Conservation (phyloP, 2,329 filamentous ascomycete genomes). For the Colletotrichum melonis region DNA sequence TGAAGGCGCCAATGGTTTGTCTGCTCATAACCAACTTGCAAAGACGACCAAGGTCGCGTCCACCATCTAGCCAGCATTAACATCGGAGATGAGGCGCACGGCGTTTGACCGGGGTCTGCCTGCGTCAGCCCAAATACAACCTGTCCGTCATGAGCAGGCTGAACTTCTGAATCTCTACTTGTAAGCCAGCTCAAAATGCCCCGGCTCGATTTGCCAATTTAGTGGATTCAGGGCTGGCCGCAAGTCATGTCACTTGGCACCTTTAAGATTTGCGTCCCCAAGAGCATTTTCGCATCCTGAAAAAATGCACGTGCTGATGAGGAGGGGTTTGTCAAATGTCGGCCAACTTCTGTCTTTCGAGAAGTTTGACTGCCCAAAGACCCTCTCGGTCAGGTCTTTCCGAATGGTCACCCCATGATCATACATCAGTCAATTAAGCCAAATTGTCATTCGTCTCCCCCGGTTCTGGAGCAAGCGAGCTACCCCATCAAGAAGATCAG, state of each 20-base stretch:
- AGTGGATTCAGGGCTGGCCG: neutral
- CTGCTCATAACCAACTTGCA: too few relatives aligned
- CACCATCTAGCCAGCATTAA: constrained; percentile 51
- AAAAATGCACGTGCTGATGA: constrained; percentile 4
- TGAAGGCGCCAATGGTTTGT: neutral
- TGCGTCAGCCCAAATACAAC: constrained; percentile 8
- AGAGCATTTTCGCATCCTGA: neutral
- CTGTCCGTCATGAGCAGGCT: too few relatives aligned
- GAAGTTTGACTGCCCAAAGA: neutral
- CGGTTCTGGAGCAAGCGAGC: constrained; percentile 24
- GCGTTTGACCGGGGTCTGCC: constrained; percentile 36
- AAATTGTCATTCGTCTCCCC: constrained; percentile 8
- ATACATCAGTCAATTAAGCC: neutral
- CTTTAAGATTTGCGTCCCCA: neutral
- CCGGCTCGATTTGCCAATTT: neutral
- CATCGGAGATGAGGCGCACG: constrained; percentile 50
- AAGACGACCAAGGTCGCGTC: neutral
- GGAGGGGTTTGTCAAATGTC: neutral
- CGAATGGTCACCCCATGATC: neutral
- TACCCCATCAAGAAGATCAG: constrained; percentile 21
- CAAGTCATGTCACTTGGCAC: neutral
- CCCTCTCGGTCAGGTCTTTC: constrained; percentile 7
- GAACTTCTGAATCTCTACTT: too few relatives aligned
- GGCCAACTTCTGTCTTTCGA: neutral
- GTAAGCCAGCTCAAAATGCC: neutral